phyloP scores from a whole-genome alignment of 768 basidiomycete species.

The Boletus tomentosulus region DNA sequence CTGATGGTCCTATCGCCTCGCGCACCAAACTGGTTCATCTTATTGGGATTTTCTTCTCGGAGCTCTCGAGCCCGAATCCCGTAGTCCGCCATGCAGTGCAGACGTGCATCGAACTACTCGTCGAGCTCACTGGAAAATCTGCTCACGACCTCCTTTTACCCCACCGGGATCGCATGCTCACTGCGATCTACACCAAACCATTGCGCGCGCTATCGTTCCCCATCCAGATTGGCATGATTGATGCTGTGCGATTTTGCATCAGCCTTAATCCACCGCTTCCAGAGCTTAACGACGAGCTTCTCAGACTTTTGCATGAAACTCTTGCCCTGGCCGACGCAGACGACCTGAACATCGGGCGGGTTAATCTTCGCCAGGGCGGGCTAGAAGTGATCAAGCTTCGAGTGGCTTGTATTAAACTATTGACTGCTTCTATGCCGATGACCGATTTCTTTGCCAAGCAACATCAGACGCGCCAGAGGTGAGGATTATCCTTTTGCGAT shows the following conservation, averaged over 20 bases:
- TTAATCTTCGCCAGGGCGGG: constrained; percentile 69
- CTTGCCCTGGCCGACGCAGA: constrained; percentile 95
- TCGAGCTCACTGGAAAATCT: constrained; percentile 65
- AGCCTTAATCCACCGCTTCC: constrained; percentile 85
- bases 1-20: constrained; percentile 39
- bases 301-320: constrained; percentile 88
- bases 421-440: constrained; percentile 92
- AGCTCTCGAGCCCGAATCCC: constrained; percentile 82
- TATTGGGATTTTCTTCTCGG: constrained; percentile 80
- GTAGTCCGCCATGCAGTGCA: constrained; percentile 84
- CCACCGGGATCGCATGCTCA: constrained; percentile 84
- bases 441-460: constrained; percentile 92
- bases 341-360: constrained; percentile 75
- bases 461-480: constrained; percentile 82
- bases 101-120: constrained; percentile 72
- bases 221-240: constrained; percentile 97
- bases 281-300: constrained; percentile 88
- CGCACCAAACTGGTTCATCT: constrained; percentile 63
- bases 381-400: constrained; percentile 85
- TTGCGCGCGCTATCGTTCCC: constrained; percentile 90
- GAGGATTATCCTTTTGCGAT: constrained; percentile 11
- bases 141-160: constrained; percentile 77
- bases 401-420: constrained; percentile 87
- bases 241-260: constrained; percentile 92
- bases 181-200: constrained; percentile 93